phyloP scores from a whole-genome alignment of 2,329 filamentous ascomycete species.

The Stemphylium lycopersici region DNA sequence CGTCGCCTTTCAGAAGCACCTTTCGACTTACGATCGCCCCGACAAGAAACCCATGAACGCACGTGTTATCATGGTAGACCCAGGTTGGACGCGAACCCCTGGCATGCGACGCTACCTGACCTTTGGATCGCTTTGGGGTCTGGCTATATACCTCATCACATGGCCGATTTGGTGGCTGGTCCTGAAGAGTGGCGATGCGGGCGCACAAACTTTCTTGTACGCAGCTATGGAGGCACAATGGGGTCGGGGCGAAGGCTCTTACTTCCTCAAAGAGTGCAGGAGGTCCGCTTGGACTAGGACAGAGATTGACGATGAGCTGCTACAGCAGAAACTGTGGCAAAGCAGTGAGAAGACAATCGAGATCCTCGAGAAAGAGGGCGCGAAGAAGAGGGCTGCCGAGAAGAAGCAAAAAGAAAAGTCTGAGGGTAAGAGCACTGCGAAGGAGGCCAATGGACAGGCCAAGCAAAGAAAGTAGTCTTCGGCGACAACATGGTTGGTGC shows the following conservation, averaged over 20 bases:
- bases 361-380: slow-evolving; percentile 78
- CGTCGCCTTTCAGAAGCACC: slow-evolving; percentile 87
- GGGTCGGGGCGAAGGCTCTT: slow-evolving; percentile 69
- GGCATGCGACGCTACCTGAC: slow-evolving; percentile 88
- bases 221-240: slow-evolving; percentile 82
- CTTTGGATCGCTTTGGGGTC: slow-evolving; percentile 79
- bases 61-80: slow-evolving; percentile 85
- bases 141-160: slow-evolving; percentile 75
- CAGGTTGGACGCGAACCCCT: slow-evolving; percentile 82
- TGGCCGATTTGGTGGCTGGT: slow-evolving; percentile 88
- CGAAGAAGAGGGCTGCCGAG: slow-evolving; percentile 63
- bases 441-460: slow-evolving; percentile 24
- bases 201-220: slow-evolving; percentile 84
- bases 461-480: slow-evolving; percentile 31
- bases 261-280: slow-evolving; percentile 86
- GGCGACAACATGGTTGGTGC: not conserved
- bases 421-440: slow-evolving; percentile 24
- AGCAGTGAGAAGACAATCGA: slow-evolving; percentile 82
- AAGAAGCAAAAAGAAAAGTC: slow-evolving; percentile 59
- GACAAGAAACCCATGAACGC: slow-evolving; percentile 83
- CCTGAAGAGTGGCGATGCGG: slow-evolving; percentile 82
- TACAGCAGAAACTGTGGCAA: slow-evolving; percentile 88
- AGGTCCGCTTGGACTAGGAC: slow-evolving; percentile 72
- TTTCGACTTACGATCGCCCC: slow-evolving; percentile 81
- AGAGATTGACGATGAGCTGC: slow-evolving; percentile 78